phyloP scores from a whole-genome alignment of 257 asterid genomes.

The Linaria vulgaris region DNA sequence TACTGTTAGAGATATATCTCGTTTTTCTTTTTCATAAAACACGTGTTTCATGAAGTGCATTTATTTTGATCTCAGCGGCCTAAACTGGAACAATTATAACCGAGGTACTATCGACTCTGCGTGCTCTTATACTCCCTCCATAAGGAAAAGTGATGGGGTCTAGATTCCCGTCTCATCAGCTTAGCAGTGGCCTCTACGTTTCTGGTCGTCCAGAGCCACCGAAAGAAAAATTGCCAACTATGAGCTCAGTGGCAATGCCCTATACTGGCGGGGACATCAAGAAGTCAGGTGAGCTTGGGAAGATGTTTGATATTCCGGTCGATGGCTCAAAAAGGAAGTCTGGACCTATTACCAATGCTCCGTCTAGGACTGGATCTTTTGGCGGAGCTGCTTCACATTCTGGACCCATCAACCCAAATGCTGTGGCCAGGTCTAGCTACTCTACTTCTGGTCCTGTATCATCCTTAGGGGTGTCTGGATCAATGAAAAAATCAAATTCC shows the following conservation, averaged over 20 bases:
- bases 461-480: constrained; percentile 55
- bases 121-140: constrained; percentile 22
- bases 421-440: constrained; percentile 67
- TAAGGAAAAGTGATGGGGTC: constrained; percentile 65
- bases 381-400: constrained; percentile 74
- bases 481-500: constrained; percentile 75
- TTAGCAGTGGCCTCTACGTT: constrained; percentile 85
- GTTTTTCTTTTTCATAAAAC: constrained; percentile 16
- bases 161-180: constrained; percentile 93
- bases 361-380: constrained; percentile 63
- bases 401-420: constrained; percentile 61
- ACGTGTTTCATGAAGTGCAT: constrained; percentile 26
- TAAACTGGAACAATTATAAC: constrained; percentile 22
- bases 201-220: constrained; percentile 94
- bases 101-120: constrained; percentile 21
- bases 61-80: constrained; percentile 32
- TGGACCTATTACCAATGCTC: constrained; percentile 63
- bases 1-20: constrained; percentile 1
- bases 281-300: constrained; percentile 91
- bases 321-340: constrained; percentile 82
- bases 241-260: constrained; percentile 84
- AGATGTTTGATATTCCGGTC: constrained; percentile 85
- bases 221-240: constrained; percentile 66
- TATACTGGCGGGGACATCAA: constrained; percentile 94
- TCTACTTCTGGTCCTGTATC: constrained; percentile 83